Evolutionary conservation across 768 basidiomycete species (phyloP), one percentile per base, ranked within the genome.

Genomic region (Suillus alpinus): DNA sequence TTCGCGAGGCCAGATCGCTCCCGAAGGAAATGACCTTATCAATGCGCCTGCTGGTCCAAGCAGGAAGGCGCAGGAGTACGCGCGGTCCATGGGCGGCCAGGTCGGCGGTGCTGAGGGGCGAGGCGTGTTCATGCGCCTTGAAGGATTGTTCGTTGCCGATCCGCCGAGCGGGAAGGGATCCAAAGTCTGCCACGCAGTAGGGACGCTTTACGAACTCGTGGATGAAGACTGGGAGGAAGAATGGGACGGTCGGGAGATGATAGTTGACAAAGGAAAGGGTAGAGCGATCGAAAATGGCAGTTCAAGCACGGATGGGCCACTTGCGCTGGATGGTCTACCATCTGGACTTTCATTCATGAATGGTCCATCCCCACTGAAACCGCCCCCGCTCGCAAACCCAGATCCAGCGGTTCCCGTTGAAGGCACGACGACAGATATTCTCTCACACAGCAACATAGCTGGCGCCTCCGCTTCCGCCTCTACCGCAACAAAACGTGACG

Each of bases 131-230:
- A 83, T 94, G 86, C 76, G 80, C 31, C 67, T 94, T 29, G 84
- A 88, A 59, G 83, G 82, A 4, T 72, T 94, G 37, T 87, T 85
- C 64, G 76, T 89, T 3, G 84, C 83, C 39, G 88, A 92, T 37
- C 75, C 81, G 4, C 65, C 75, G 6, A 76, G 73, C 39, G 63
- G 71, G 26, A 75, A 80, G 40, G 83, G 83, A 4, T 67, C 67
- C 4, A 80, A 76, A 67, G 87, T 91, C 69, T 86, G 86, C 51
- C 78, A 89, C 63, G 84, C 82, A n/a, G 80, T 82, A 61, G 92
- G 92, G 26, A 83, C 83, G 81, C 71, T 93, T 56, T 93, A 87
- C 63, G 92, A 94, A 71, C 77, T 94, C 36, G 91, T 84, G 2
- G 92, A 92, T 62, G 77, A 80, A 55, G 89, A 88, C 60, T 93